These are phyloP conservation scores for Sphagnum fallax DNA, from an alignment of 228 moss, liverwort and hornwort species.

Conservation along the genomic window DNA sequence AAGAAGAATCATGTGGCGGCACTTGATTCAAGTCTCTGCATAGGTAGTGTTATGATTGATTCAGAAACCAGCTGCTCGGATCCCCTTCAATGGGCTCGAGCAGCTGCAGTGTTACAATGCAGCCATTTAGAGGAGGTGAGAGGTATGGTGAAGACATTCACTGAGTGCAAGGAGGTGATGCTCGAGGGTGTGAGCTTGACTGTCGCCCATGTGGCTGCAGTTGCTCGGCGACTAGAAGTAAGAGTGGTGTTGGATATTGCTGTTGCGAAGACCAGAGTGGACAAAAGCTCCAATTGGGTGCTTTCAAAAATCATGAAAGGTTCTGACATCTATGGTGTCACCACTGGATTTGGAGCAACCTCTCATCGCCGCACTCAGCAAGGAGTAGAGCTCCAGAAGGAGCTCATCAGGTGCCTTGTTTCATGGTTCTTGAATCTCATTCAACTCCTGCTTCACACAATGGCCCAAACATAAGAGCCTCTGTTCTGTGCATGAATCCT, in stretches of 20 bases:
- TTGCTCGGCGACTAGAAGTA: slow-evolving; percentile 37
- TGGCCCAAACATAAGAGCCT: no score
- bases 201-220: slow-evolving; percentile 31
- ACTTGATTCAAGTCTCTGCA: no score
- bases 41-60: no score
- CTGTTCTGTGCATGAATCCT: no score
- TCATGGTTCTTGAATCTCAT: no score
- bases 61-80: slow-evolving; percentile 1
- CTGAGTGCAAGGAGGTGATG: slow-evolving; percentile 13
- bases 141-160: slow-evolving; percentile 23
- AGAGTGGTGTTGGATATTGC: slow-evolving; percentile 18
- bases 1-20: no score
- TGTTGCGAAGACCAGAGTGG: background rate
- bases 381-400: slow-evolving; percentile 36
- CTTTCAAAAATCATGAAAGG: slow-evolving; percentile 41
- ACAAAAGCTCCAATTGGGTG: slow-evolving; percentile 10
- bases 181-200: slow-evolving; percentile 39
- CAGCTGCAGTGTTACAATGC: slow-evolving; percentile 18
- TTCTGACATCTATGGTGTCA: slow-evolving; percentile 19
- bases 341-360: slow-evolving; percentile 20
- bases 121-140: slow-evolving; percentile 46
- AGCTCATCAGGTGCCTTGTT: slow-evolving; percentile 27
- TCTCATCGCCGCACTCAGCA: slow-evolving; percentile 36
- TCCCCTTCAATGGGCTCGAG: slow-evolving; percentile 30
- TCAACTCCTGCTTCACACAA: no score